These are phyloP conservation scores for Cadophora sp. DNA, from an alignment of 2,329 filamentous ascomycete genomes.

Conservation along the genomic window DNA sequence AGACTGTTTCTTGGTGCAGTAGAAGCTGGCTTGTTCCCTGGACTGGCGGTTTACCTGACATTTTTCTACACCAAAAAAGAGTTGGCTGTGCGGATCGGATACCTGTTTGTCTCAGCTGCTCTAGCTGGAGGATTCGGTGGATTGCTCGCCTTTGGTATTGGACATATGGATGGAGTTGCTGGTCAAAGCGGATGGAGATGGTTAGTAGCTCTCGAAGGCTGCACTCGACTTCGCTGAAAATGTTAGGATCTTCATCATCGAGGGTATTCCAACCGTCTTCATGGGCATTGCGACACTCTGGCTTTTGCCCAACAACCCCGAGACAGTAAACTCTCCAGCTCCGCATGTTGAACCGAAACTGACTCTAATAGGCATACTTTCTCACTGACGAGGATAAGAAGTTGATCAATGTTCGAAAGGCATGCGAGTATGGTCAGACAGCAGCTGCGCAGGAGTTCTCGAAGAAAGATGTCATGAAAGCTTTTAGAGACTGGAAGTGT, in stretches of 20 bases:
- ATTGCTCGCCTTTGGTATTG: constrained; percentile 68
- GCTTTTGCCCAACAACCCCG: constrained; percentile 63
- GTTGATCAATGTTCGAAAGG: constrained; percentile 23
- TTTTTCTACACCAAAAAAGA: constrained; percentile 69
- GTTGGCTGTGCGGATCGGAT: constrained; percentile 66
- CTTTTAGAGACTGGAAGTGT: constrained; percentile 68
- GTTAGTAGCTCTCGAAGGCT: constrained; percentile 39
- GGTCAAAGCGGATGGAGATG: constrained; percentile 70
- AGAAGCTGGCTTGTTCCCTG: constrained; percentile 66
- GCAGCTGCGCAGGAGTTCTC: constrained; percentile 59
- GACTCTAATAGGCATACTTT: constrained; percentile 47
- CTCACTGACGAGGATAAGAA: constrained; percentile 58
- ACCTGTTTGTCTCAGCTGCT: constrained; percentile 66
- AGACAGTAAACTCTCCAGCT: constrained; percentile 52
- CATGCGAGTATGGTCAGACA: constrained; percentile 57
- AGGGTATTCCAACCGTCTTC: constrained; percentile 62
- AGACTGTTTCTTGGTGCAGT: constrained; percentile 62
- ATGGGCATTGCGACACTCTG: constrained; percentile 62
- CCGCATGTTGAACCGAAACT: background rate
- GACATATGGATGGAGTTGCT: constrained; percentile 64
- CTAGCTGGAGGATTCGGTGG: constrained; percentile 69
- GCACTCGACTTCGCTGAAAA: background rate
- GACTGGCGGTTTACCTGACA: constrained; percentile 64
- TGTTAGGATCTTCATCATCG: constrained; percentile 53
- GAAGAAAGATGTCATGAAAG: constrained; percentile 61